These are phyloP conservation scores for Hypoxylon cercidicola DNA, from an alignment of 495 filamentous ascomycete species.

Conservation along the genomic window DNA sequence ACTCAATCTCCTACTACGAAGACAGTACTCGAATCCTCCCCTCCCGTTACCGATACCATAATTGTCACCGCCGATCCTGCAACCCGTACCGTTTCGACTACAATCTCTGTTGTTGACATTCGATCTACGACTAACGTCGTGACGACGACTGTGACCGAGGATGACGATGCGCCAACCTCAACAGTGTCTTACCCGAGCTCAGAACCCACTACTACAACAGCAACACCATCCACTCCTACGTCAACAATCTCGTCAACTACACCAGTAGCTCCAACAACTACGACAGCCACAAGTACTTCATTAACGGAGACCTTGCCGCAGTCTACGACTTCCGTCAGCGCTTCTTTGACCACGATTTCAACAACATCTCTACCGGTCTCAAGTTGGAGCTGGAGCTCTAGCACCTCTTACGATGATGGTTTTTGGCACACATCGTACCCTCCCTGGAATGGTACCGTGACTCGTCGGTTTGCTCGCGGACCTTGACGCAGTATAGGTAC, in stretches of 20 bases:
- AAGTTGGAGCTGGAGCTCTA: slow-evolving; percentile 37
- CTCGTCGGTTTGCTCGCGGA: slow-evolving; percentile 30
- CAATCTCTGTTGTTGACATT: slow-evolving; percentile 43
- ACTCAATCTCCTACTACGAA: slow-evolving; percentile 36
- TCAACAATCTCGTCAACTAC: slow-evolving; percentile 9
- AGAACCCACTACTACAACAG: slow-evolving; percentile 10
- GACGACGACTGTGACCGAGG: slow-evolving; percentile 40
- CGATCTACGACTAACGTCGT: slow-evolving; percentile 41
- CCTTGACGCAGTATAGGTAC: slow-evolving; percentile 4
- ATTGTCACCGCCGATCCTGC: slow-evolving; percentile 33
- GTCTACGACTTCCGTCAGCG: slow-evolving; percentile 16
- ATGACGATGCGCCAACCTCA: slow-evolving; percentile 25
- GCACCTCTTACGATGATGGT: slow-evolving; percentile 45
- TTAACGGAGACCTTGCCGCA: slow-evolving; percentile 19
- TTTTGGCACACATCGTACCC: slow-evolving; percentile 55
- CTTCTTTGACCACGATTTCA: slow-evolving; percentile 16
- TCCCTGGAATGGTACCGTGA: slow-evolving; percentile 50
- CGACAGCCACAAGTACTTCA: slow-evolving; percentile 1
- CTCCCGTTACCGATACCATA: slow-evolving; percentile 46
- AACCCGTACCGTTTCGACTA: slow-evolving; percentile 44
- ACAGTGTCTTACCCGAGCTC: slow-evolving; percentile 19
- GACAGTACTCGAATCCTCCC: slow-evolving; percentile 42
- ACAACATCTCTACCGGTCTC: slow-evolving; percentile 31
- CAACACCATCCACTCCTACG: slow-evolving; percentile 14
- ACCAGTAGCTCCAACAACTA: background rate